phyloP scores from a whole-genome alignment of 2,329 filamentous ascomycete species.

The Aspergillus calidoustus region DNA sequence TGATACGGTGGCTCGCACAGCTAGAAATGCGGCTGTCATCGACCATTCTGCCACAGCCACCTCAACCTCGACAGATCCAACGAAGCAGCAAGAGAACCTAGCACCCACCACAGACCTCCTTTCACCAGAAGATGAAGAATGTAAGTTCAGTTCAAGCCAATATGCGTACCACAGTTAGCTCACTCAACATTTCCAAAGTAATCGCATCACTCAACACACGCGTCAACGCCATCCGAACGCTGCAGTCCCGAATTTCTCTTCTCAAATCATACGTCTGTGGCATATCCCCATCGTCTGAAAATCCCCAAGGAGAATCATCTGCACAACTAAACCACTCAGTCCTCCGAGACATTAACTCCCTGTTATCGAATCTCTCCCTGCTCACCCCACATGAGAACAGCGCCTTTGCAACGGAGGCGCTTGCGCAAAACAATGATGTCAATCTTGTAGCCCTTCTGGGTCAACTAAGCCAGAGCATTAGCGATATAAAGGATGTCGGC shows the following conservation, averaged over 20 bases:
- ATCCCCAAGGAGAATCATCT: slow-evolving; percentile 39
- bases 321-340: slow-evolving; percentile 70
- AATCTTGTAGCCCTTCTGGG: slow-evolving; percentile 77
- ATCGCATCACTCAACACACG: slow-evolving; percentile 78
- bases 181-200: slow-evolving; percentile 23
- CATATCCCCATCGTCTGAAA: slow-evolving; percentile 66
- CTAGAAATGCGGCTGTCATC: slow-evolving; percentile 75
- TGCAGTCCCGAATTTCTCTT: slow-evolving; percentile 75
- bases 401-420: slow-evolving; percentile 71
- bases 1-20: slow-evolving; percentile 85
- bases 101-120: slow-evolving; percentile 37
- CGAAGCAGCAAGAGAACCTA: slow-evolving; percentile 40
- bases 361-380: slow-evolving; percentile 81
- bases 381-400: slow-evolving; percentile 72
- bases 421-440: slow-evolving; percentile 83
- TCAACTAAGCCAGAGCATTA: slow-evolving; percentile 72
- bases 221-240: slow-evolving; percentile 90
- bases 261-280: slow-evolving; percentile 76
- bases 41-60: slow-evolving; percentile 30
- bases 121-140: slow-evolving; percentile 67
- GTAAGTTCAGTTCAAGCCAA: slow-evolving; percentile 41
- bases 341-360: slow-evolving; percentile 84
- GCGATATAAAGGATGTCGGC: slow-evolving; percentile 72
- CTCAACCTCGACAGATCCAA: slow-evolving; percentile 15
- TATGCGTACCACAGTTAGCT: background rate